These are phyloP conservation scores for Teratosphaeria zuluensis DNA, from an alignment of 2,329 filamentous ascomycete genomes.

Conservation along the genomic window DNA sequence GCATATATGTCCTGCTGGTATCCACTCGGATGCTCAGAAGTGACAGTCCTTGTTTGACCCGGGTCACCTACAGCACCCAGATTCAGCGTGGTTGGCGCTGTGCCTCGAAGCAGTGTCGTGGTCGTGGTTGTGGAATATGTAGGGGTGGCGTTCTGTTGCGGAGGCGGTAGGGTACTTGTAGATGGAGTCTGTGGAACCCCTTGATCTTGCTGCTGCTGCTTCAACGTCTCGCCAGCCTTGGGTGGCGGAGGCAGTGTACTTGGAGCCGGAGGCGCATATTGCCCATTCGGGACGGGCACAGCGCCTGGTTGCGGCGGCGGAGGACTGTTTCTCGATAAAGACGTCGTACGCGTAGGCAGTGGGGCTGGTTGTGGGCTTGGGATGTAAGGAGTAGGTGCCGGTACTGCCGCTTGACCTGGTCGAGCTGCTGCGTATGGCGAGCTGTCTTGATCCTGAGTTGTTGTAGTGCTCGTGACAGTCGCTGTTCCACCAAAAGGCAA, in stretches of 20 bases:
- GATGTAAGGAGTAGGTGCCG: conserved; percentile 23
- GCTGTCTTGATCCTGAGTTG: conserved; percentile 5
- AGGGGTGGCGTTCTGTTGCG: conserved; percentile 28
- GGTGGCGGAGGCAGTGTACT: conserved; percentile 30
- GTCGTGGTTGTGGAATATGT: conserved; percentile 28
- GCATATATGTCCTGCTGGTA: conserved; percentile 40
- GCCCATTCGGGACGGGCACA: conserved; percentile 21
- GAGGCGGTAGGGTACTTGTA: conserved; percentile 20
- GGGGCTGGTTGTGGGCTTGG: conserved; percentile 11
- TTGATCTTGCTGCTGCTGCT: conserved; percentile 8
- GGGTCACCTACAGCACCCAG: conserved; percentile 22
- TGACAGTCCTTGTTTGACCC: background rate
- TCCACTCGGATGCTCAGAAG: conserved; percentile 33
- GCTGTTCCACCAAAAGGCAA: conserved; percentile 13
- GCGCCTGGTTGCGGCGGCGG: conserved; percentile 35
- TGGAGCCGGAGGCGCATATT: conserved; percentile 12
- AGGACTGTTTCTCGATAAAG: conserved; percentile 23
- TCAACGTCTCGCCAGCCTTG: conserved; percentile 26
- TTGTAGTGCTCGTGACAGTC: conserved; percentile 13
- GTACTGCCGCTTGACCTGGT: conserved; percentile 20
- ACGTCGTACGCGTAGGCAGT: conserved; percentile 17
- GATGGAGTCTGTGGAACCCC: background rate
- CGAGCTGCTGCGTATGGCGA: conserved; percentile 21
- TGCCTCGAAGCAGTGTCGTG: conserved; percentile 9
- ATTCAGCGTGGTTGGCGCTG: conserved; percentile 28